Evolutionary conservation across 2,329 filamentous ascomycete genomes (phyloP), one percentile per base, ranked within the genome.

Genomic region (Xylariaceae sp.): DNA sequence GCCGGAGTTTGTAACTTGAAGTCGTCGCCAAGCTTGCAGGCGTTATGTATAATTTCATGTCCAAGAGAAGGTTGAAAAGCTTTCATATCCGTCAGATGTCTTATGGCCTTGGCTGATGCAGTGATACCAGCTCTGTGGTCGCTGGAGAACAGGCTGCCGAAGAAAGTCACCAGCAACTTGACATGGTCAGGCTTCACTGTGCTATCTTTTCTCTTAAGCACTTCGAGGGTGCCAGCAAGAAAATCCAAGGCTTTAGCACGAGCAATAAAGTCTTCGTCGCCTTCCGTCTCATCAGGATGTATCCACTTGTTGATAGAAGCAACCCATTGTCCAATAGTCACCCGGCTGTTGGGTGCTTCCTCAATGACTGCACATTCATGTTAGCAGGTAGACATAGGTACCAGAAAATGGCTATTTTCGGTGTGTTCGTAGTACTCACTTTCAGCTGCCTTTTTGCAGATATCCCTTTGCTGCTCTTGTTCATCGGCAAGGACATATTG

Each of bases 41-140:
- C 53, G 40, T 69, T 72, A 9, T 66, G 55, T 17, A 79, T 66
- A 24, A 80, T 76, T 38, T 71, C 64, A 42, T 67, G 56, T 16
- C 65, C 75, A 45, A 69, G 68, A 11, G 65, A 56, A 1, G 73
- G 66, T 30, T 73, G 70, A 57, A 80, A 80, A 11, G 63, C 61
- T 38, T 69, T 71, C 70, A 77, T 78, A 36, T 54, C 51, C 32
- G 64, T 64, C 36, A 80, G 69, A 19, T 68, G 65, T 1, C 65
- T 64, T n/a, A 80, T 58, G 1, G 76, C 76, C 34, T 68, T 73
- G 3, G 74, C 65, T 2, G 76, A 75, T 1, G 76, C 68, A 33
- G 74, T 61, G 41, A 80, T 71, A 31, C 77, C 77, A n/a, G 74
- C 76, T 53, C 76, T 76, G 60, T 79, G 75, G 48, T 80, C 76